Evolutionary conservation across 2,329 filamentous ascomycete genomes (phyloP), one percentile per base, ranked within the genome.

Genomic region (Mycosphaerelloides madeirae): DNA sequence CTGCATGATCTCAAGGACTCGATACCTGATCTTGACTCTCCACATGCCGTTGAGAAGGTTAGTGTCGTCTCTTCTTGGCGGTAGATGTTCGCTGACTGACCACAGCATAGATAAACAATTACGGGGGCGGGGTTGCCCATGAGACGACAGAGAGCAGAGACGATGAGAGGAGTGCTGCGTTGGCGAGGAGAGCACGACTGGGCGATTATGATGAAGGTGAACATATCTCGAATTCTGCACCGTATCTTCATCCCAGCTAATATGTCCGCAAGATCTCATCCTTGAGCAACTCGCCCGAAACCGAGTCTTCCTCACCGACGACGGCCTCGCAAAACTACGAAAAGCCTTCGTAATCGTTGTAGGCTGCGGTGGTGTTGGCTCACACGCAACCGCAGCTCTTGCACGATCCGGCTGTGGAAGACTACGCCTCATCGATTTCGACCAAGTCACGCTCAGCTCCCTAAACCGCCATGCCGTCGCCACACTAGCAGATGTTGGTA

Each of bases 401-500:
- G 85, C 88, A 4, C 83, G 93, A 22, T 95, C 90, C 0, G 93
- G 93, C 25, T 88, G 95, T 33, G 83, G 85, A n/a, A 84, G 82
- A 57, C 76, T 98, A 43, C 83, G 93, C 1, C 78, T 98, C 29
- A 81, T 98, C 55, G 93, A 98, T 67, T 98, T 98, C 64, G 93
- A 98, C 65, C 93, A 98, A 74, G 91, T 98, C 28, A 95, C 90
- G 0, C 75, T 98, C 34, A 95, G 87, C 52, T 95, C 89, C 3
- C 72, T 98, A 43, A 98, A 98, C 66, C 77, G 93, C n/a, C 93
- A 98, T 68, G 89, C 93, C 7, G 84, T 98, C 1, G 93, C 93
- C 4, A 97, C 91, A 0, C 75, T 97, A 6, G 87, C 88, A 13
- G 93, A 98, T 60, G 93, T 98, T 1, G 93, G 93, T 18, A 88